Percentiles rank a stretch among this genome's conserved stretches.
These are phyloP conservation scores for Zea luxurians DNA, from an alignment of 176 grass and related monocot species.

Conservation along the genomic window DNA sequence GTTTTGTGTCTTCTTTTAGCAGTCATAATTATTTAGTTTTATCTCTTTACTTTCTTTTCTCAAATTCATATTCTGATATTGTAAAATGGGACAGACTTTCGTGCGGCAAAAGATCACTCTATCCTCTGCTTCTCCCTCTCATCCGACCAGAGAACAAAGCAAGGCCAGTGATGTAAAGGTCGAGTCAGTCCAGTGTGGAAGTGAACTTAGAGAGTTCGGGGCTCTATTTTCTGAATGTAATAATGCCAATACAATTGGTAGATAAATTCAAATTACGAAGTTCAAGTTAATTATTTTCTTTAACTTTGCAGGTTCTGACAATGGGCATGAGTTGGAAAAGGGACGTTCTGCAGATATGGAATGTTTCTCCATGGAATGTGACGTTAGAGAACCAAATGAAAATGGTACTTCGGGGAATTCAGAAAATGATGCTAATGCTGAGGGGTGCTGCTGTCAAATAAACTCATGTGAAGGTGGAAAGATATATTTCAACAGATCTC, in stretches of 20 bases:
- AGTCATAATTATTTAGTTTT: conserved; percentile 10
- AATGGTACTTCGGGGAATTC: conserved; percentile 11
- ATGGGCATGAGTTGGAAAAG: conserved; percentile 36
- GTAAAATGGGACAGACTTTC: conserved; percentile 85
- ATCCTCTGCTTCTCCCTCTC: conserved; percentile 55
- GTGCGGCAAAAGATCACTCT: conserved; percentile 91
- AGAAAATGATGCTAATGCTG: conserved; percentile 32
- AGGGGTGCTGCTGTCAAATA: conserved; percentile 42
- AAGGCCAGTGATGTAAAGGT: conserved; percentile 48
- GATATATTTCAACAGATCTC: conserved; percentile 47
- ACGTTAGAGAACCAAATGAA: conserved; percentile 30
- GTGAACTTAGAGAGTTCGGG: conserved; percentile 60
- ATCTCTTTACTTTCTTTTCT: conserved; percentile 25
- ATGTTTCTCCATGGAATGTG: conserved; percentile 43
- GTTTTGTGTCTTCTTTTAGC: not conserved
- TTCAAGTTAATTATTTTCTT: conserved; percentile 44
- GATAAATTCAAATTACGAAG: conserved; percentile 29
- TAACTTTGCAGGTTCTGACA: conserved; percentile 46
- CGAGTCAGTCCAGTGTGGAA: conserved; percentile 52
- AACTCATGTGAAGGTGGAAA: conserved; percentile 37
- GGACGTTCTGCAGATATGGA: not conserved
- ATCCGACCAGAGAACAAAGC: conserved; percentile 58
- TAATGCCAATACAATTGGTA: conserved; percentile 42
- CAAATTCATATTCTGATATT: conserved; percentile 44
- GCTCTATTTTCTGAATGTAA: conserved; percentile 73